Evolutionary conservation across 257 asterid genomes (phyloP).

Genomic region (Perilla frutescens): DNA sequence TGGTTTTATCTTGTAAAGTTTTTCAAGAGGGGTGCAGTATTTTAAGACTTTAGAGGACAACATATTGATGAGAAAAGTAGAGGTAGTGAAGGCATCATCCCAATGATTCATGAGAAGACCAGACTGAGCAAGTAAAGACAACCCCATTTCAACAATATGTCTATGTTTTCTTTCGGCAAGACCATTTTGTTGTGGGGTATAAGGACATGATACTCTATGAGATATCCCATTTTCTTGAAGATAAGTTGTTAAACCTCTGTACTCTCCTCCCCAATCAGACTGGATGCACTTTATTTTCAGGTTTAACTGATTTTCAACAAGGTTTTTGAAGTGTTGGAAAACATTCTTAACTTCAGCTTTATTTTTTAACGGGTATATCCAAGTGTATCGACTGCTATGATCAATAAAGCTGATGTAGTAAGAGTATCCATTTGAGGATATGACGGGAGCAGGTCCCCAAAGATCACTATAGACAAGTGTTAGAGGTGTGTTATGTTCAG

Average conservation of each 20-base stretch:
- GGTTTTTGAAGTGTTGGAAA: not conserved
- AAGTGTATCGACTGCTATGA: not conserved
- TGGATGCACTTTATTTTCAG: not conserved
- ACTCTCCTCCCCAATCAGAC: not conserved
- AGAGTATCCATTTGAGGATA: not conserved
- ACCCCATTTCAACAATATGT: not conserved
- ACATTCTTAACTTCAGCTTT: not conserved
- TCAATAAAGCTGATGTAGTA: not conserved
- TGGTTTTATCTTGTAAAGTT: not conserved
- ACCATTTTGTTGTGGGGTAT: not conserved
- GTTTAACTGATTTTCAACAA: not conserved
- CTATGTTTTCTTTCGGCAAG: not conserved
- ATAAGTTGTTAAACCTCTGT: not conserved
- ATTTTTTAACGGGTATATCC: not conserved
- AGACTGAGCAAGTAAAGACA: not conserved
- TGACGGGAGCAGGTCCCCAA: not conserved
- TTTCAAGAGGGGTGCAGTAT: not conserved
- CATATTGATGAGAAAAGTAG: not conserved
- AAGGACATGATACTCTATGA: not conserved
- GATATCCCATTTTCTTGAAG: not conserved
- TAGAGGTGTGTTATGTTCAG: not conserved
- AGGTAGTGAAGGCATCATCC: slow-evolving; percentile 3
- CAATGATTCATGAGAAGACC: not conserved
- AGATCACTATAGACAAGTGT: not conserved
- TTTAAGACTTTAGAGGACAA: not conserved